Base-by-base conservation (phyloP, 371 early-diverging fungal genomes). In the Mucor irregularis region DNA sequence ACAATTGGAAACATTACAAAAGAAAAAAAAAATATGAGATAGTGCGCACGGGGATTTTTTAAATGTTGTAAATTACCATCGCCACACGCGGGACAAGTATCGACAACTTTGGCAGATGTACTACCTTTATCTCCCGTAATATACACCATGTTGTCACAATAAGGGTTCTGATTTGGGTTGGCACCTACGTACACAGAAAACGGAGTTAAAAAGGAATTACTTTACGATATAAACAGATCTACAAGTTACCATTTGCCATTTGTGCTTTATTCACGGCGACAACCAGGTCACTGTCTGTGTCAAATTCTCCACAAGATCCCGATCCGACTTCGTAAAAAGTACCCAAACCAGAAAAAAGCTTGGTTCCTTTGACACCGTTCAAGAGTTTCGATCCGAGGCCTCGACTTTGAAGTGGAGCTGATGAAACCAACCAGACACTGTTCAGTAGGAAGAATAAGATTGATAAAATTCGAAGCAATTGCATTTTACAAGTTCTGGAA, bases 251-350 rank as follows among this genome's bases (percentile, higher is more conserved):
- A 56, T 72, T 72, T 9, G 60, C 22, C 76, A 76, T 76, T 48
- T 76, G 76, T 6, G 47, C 57, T 22, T 30, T 28, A 29, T 72
- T 76, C 10, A 76, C 31, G 9, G 76, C 76, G 9, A 72, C 72
- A 5, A 76, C 71, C 9, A 69, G 17, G 31, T 72, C 73, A 29
- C 47, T 38, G 39, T 70, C 58, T 9, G 52, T 51, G 30, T 66
- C 66, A 7, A 22, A 45, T 28, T 68, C 48, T 11, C 76, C 76
- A 47, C 76, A 76, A 9, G 76, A 76, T 1, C 76, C 76, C 21
- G 60, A 17, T 1, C 73, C 76, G 0, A 68, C 66, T 29, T 58
- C 34, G 42, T 76, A 76, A 53, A 59, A 72, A 4, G 76, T 72
- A 1, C 68, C 70, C 21, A 31, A 28, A 9, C 76, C 76, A 9